phyloP scores from a whole-genome alignment of 2,329 filamentous ascomycete genomes.

The Pochonia chlamydosporia region DNA sequence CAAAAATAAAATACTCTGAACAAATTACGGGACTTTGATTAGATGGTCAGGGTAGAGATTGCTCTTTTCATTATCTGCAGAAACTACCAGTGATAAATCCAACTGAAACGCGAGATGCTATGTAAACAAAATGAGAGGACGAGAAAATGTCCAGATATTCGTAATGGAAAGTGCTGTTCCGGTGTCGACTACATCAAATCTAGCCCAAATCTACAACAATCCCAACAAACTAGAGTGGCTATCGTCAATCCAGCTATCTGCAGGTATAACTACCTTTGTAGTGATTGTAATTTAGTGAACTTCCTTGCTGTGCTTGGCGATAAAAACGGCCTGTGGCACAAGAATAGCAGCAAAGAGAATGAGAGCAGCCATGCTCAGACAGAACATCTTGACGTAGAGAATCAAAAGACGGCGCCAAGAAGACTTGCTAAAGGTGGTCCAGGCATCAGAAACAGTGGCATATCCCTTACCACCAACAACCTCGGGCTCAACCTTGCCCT shows the following conservation, averaged over 20 bases:
- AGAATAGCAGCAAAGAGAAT: slow-evolving; percentile 42
- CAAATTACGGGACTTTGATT: not conserved
- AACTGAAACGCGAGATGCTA: too few relatives aligned
- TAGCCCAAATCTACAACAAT: too few relatives aligned
- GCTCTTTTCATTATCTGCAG: too few relatives aligned
- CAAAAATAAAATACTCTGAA: slow-evolving; percentile 22
- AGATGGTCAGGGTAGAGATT: too few relatives aligned
- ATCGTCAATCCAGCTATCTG: too few relatives aligned
- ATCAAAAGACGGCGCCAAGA: slow-evolving; percentile 69
- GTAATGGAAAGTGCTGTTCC: not conserved
- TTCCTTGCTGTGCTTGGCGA: slow-evolving; percentile 18
- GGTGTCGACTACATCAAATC: too few relatives aligned
- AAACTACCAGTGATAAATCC: too few relatives aligned
- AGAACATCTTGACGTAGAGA: slow-evolving; percentile 67
- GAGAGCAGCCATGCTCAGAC: slow-evolving; percentile 43
- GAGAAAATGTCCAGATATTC: too few relatives aligned
- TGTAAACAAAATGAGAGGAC: not conserved
- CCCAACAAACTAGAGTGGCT: too few relatives aligned
- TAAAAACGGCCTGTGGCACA: slow-evolving; percentile 43
- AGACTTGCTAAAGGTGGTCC: slow-evolving; percentile 68
- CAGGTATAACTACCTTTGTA: too few relatives aligned
- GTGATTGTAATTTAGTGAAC: slow-evolving; percentile 1
- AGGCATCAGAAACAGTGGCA: slow-evolving; percentile 68
- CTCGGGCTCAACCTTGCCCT: slow-evolving; percentile 68
- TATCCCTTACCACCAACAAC: slow-evolving; percentile 68